A percentile compares a stretch with the other conserved stretches of the same genome.
Conservation (phyloP, 345 rosid species). For the Boechera stricta region DNA sequence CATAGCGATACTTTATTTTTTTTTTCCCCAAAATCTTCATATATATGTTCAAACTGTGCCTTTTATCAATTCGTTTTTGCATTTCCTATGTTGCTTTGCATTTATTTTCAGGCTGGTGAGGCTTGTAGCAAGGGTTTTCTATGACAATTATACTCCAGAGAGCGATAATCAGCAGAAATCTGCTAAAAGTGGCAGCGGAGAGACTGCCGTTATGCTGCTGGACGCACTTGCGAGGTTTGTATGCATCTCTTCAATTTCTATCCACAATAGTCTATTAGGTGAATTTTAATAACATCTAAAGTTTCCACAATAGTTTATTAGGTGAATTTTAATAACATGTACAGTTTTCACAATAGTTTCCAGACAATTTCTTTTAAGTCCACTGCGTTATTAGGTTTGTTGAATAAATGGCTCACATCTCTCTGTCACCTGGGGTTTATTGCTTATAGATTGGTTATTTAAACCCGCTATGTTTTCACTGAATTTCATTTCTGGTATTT, state of each 20-base stretch:
- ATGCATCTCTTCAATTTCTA: slow-evolving; percentile 19
- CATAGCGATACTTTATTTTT: neutral
- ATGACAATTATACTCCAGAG: slow-evolving; percentile 68
- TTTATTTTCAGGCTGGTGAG: slow-evolving; percentile 62
- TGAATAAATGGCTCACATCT: neutral
- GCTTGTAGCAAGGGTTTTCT: slow-evolving; percentile 77
- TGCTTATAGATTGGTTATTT: neutral
- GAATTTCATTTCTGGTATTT: neutral
- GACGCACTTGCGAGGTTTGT: slow-evolving; percentile 71
- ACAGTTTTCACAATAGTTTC: neutral
- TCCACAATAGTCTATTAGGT: neutral
- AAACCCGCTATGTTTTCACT: neutral
- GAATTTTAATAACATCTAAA: no score
- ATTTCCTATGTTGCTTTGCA: slow-evolving; percentile 10
- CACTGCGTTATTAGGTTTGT: neutral
- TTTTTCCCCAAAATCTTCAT: neutral
- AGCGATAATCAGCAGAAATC: slow-evolving; percentile 66
- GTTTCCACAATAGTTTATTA: neutral
- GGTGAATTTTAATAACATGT: neutral
- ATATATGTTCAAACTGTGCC: neutral
- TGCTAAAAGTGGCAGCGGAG: slow-evolving; percentile 65
- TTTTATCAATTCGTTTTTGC: neutral
- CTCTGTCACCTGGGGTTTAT: neutral
- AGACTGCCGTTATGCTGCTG: slow-evolving; percentile 75
- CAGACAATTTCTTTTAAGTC: no score